These are phyloP conservation scores for Triticum urartu DNA, from an alignment of 176 grass and related monocot genomes.

Conservation along the genomic window DNA sequence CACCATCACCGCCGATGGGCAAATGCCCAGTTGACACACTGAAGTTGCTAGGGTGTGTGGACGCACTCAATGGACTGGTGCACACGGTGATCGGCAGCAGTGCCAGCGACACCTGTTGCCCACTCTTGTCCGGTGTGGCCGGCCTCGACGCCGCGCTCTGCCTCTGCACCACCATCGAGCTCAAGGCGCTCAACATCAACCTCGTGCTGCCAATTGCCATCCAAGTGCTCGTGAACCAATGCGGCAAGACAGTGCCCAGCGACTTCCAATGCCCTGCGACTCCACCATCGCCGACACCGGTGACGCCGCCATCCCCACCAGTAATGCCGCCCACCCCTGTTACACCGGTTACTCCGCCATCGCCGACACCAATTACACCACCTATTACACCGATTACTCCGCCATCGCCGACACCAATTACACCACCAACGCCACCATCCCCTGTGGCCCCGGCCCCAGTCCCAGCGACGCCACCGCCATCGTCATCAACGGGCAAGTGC, in stretches of 20 bases:
- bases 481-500: constrained; percentile 39
- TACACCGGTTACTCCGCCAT: not conserved
- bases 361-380: too few species aligned
- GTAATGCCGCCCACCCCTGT: not conserved
- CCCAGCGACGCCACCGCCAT: not conserved
- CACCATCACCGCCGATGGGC: not conserved
- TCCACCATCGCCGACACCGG: not conserved
- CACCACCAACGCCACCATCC: too few species aligned
- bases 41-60: constrained; percentile 69
- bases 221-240: constrained; percentile 67
- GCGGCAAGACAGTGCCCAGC: constrained; percentile 58
- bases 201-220: constrained; percentile 72
- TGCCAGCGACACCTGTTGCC: not conserved
- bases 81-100: constrained; percentile 36
- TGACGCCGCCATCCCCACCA: not conserved
- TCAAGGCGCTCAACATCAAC: constrained; percentile 48
- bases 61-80: constrained; percentile 57
- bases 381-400: too few species aligned
- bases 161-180: constrained; percentile 80
- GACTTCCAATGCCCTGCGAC: constrained; percentile 56
- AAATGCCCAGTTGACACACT: constrained; percentile 74
- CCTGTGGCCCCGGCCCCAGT: not conserved
- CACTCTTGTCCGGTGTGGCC: too few species aligned
- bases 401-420: too few species aligned
- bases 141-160: constrained; percentile 40